Evolutionary conservation across 768 basidiomycete genomes (phyloP).

Genomic region (Collybia nuda): DNA sequence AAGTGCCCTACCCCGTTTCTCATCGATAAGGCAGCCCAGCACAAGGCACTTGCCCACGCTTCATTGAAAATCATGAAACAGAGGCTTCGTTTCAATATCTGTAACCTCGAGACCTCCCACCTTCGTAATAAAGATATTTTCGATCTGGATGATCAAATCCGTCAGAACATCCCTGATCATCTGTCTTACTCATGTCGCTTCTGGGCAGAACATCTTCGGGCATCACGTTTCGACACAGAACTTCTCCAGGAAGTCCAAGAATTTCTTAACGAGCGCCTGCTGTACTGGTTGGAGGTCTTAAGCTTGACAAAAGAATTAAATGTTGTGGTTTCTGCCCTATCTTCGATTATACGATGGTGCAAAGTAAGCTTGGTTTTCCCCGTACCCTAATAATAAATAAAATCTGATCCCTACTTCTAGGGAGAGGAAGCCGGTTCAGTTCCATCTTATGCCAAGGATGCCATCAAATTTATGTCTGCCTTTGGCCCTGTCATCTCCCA

Average conservation of each 20-base stretch:
- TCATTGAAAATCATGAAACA: conserved; percentile 25
- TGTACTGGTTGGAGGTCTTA: conserved; percentile 33
- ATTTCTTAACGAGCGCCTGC: conserved; percentile 20
- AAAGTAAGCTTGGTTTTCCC: conserved; percentile 6
- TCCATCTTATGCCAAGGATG: not conserved
- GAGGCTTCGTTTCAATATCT: conserved; percentile 33
- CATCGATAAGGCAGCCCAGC: conserved; percentile 13
- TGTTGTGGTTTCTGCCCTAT: not conserved
- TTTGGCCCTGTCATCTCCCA: conserved; percentile 5
- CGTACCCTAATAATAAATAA: not conserved
- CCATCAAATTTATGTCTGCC: not conserved
- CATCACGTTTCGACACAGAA: not conserved
- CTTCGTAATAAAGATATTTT: conserved; percentile 22
- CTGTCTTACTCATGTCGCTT: conserved; percentile 28
- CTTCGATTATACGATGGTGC: conserved; percentile 6
- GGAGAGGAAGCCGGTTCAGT: conserved; percentile 9
- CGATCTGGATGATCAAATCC: conserved; percentile 17
- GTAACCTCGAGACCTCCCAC: conserved; percentile 27
- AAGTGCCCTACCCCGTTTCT: conserved; percentile 13
- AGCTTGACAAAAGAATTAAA: conserved; percentile 20
- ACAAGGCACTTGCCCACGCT: conserved; percentile 16
- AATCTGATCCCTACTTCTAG: not conserved
- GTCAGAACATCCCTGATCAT: conserved; percentile 19
- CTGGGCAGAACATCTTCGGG: conserved; percentile 26
- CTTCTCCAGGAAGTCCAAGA: conserved; percentile 14